Evolutionary conservation across 495 filamentous ascomycete genomes (phyloP).

Genomic region (Beverwykella pulmonaria): DNA sequence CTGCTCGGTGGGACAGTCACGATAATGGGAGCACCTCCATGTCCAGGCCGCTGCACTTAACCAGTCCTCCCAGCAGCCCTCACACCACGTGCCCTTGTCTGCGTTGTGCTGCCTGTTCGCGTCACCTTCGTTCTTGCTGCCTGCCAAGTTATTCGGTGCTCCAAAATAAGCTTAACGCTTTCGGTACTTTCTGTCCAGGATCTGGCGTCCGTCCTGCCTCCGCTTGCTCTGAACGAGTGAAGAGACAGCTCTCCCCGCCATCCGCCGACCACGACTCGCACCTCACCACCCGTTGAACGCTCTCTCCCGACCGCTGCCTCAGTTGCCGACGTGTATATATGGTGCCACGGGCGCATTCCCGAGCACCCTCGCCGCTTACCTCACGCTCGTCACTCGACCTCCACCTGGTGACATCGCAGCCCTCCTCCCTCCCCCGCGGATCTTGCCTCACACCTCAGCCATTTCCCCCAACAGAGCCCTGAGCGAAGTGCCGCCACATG

Average conservation of each 20-base stretch:
- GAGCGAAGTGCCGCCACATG: not conserved
- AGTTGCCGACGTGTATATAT: not conserved
- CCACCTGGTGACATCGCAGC: slow-evolving; percentile 20
- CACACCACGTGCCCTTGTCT: not conserved
- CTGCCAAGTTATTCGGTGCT: slow-evolving; percentile 10
- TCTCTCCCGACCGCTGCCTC: not conserved
- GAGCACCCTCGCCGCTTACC: not conserved
- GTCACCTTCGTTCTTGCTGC: not conserved
- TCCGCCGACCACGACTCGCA: not conserved
- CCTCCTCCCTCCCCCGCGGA: slow-evolving; percentile 7
- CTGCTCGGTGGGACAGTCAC: not conserved
- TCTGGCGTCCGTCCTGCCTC: slow-evolving; percentile 20
- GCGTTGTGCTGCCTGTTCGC: slow-evolving; percentile 7
- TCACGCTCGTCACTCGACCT: not conserved
- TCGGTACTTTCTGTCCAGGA: slow-evolving; percentile 11
- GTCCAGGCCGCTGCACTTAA: not conserved
- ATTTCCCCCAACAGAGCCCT: not conserved
- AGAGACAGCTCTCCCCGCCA: not conserved
- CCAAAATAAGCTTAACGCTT: slow-evolving; percentile 28
- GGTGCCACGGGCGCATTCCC: not conserved
- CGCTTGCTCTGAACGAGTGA: slow-evolving; percentile 1
- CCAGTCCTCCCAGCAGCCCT: not conserved
- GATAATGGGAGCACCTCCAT: not conserved
- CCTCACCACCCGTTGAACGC: not conserved
- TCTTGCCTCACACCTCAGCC: slow-evolving; percentile 7